Percentiles rank a stretch among this genome's conserved stretches.
Evolutionary conservation across 2,329 filamentous ascomycete species (phyloP).

Genomic region (Periconia digitata): DNA sequence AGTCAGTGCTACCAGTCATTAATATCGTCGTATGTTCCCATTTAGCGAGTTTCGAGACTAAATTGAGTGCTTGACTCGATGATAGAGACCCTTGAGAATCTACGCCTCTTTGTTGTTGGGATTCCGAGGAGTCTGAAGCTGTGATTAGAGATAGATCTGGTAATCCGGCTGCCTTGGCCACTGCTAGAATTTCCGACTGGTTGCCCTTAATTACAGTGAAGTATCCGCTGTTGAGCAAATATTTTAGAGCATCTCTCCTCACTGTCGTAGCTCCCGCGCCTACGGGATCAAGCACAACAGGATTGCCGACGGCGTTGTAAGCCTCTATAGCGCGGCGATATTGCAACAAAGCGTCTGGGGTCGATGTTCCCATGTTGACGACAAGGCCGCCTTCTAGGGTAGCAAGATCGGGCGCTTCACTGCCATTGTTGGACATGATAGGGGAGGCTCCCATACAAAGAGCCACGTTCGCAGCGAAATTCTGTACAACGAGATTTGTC

Average conservation of each 20-base stretch:
- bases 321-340: conserved; percentile 74
- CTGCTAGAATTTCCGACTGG: conserved; percentile 79
- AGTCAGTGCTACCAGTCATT: conserved; percentile 78
- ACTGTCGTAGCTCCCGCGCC: conserved; percentile 81
- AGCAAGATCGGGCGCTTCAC: conserved; percentile 80
- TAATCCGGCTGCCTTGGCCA: conserved; percentile 57
- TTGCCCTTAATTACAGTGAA: conserved; percentile 94
- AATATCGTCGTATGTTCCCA: conserved; percentile 73
- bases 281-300: conserved; percentile 85
- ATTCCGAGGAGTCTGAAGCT: not conserved
- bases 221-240: conserved; percentile 71
- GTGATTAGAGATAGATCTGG: conserved; percentile 34
- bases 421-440: conserved; percentile 89
- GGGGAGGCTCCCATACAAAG: conserved; percentile 82
- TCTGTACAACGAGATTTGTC: conserved; percentile 95
- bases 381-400: conserved; percentile 76
- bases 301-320: conserved; percentile 76
- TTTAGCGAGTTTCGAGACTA: conserved; percentile 68
- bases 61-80: conserved; percentile 57
- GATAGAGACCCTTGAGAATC: conserved; percentile 65
- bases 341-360: conserved; percentile 70
- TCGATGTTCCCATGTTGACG: conserved; percentile 93
- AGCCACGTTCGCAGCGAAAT: conserved; percentile 90
- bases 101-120: conserved; percentile 73
- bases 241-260: conserved; percentile 69